Evolutionary conservation across 345 rosid species (phyloP).

Genomic region (Abelmoschus esculentus): DNA sequence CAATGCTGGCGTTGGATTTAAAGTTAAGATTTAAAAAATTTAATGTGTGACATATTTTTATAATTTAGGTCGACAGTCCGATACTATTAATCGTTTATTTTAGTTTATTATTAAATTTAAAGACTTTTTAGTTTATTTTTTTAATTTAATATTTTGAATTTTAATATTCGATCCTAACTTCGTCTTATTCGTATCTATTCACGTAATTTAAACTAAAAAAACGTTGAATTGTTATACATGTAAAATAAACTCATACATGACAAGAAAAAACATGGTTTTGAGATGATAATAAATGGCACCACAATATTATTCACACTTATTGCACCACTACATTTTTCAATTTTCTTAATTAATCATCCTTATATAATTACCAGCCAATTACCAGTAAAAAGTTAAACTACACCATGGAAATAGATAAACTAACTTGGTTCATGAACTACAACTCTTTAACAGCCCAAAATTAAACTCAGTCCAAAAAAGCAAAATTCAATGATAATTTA

Average conservation of each 20-base stretch:
- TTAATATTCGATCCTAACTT: no score
- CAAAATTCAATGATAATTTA: no score
- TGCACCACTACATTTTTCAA: not conserved
- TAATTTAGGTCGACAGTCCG: no score
- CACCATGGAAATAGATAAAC: not conserved
- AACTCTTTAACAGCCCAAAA: not conserved
- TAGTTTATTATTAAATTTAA: no score
- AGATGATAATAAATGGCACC: not conserved
- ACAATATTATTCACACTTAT: not conserved
- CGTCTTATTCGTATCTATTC: not conserved
- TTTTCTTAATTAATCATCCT: not conserved
- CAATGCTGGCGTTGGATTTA: no score
- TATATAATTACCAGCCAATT: not conserved
- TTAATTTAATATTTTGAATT: no score
- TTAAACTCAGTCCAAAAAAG: not conserved
- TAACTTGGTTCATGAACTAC: not conserved
- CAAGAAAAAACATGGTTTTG: not conserved
- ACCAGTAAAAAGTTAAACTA: not conserved
- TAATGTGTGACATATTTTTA: no score
- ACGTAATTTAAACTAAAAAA: not conserved
- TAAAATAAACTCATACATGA: not conserved
- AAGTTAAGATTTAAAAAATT: no score
- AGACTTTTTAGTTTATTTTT: no score
- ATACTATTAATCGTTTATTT: no score
- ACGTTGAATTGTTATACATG: no score